Evolutionary conservation across 495 filamentous ascomycete species (phyloP), one percentile per base, ranked within the genome.

Genomic region (Lindgomyces ingoldianus): DNA sequence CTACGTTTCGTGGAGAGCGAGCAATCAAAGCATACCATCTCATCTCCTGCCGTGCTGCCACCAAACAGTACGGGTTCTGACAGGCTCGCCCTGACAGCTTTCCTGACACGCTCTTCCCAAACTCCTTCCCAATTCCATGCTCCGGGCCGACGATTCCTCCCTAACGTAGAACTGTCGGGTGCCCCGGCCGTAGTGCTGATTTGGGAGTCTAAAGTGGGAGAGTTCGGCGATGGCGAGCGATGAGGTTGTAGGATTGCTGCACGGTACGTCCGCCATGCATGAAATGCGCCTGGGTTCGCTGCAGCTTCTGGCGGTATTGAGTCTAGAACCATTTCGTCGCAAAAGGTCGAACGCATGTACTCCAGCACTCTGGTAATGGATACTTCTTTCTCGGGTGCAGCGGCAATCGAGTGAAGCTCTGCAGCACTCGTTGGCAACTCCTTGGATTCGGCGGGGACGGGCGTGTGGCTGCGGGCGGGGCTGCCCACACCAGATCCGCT

Each of bases 51-150:
- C 25, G 30, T 18, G 16, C 27, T 30, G 12, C 79, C 80, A 24
- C 90, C 90, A 78, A 84, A 96, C 49, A 96, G 73, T 16, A 88
- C 87, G 3, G 84, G 76, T 63, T 96, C 91, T 2, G 89, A 88
- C 55, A 87, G 75, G 72, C 90, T 93, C n/a, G 80, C 81, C 49
- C 88, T 81, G 24, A 96, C 83, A 27, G 89, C 89, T 73, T 84
- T 86, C 72, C 84, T 87, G 1, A 93, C 91, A 36, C 92, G 81
- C 57, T 90, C 84, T 64, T 91, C 89, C 92, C 92, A 96, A 8
- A 96, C 92, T 0, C 91, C 92, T 74, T 96, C 91, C 92, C 92
- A 96, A 73, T 93, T 93, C 92, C 92, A 96, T 61, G 94, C 89
- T 14, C 87, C 89, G 1, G 89, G 89, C 26, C 81, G 80, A 51